A percentile compares a stretch with the other conserved stretches of the same genome.
phyloP scores from a whole-genome alignment of 2,329 filamentous ascomycete genomes.

The Paecilomyces variotii region DNA sequence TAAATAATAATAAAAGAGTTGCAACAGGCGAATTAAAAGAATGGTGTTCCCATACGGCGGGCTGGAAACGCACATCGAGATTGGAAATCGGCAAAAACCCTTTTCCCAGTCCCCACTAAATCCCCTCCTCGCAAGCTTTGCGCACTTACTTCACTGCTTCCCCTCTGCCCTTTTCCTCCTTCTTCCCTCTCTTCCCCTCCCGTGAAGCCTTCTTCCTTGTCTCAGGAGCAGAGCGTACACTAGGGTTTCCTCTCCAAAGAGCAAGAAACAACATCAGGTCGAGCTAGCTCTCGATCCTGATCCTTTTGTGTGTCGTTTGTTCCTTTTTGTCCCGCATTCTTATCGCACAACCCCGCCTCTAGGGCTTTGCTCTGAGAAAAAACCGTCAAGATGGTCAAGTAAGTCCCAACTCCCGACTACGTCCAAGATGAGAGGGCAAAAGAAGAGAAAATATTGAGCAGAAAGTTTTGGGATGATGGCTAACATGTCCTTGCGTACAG shows the following conservation, averaged over 20 bases:
- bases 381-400: slow-evolving; percentile 99
- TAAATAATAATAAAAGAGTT: no score
- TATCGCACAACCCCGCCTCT: slow-evolving; percentile 32
- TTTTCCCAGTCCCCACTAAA: slow-evolving; percentile 8
- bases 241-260: slow-evolving; percentile 21
- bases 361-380: slow-evolving; percentile 27
- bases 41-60: neutral
- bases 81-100: slow-evolving; percentile 24
- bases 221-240: slow-evolving; percentile 31
- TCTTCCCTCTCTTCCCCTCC: slow-evolving; percentile 15
- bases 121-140: slow-evolving; percentile 9
- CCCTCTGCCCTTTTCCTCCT: slow-evolving; percentile 11
- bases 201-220: slow-evolving; percentile 17
- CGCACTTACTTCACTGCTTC: slow-evolving; percentile 4
- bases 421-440: no score
- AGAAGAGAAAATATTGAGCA: neutral
- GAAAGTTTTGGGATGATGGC: neutral
- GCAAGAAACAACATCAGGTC: slow-evolving; percentile 23
- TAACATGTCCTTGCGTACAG: slow-evolving; percentile 41
- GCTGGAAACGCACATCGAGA: slow-evolving; percentile 13
- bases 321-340: slow-evolving; percentile 15
- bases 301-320: slow-evolving; percentile 29
- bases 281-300: slow-evolving; percentile 38
- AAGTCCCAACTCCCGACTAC: slow-evolving; percentile 45
- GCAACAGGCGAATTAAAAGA: neutral